phyloP scores from a whole-genome alignment of 306 rosid species.

The Bauhinia variegata region DNA sequence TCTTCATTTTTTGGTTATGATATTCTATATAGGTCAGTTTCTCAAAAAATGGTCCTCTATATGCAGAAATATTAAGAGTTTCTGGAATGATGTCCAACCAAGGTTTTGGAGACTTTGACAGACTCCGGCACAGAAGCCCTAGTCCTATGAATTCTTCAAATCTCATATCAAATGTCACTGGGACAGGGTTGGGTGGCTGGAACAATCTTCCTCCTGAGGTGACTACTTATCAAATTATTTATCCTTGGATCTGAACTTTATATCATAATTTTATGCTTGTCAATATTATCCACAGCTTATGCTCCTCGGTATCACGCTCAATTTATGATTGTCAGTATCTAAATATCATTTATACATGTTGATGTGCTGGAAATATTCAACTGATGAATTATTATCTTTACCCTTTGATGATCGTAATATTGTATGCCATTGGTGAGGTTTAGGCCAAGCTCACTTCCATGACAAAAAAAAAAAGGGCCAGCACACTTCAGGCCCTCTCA shows the following conservation, averaged over 20 bases:
- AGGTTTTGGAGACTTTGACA: slow-evolving; percentile 94
- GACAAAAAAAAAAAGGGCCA: too few relatives aligned
- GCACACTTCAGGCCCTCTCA: not conserved
- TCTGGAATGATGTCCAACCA: slow-evolving; percentile 98
- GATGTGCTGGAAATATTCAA: slow-evolving; percentile 14
- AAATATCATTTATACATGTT: slow-evolving; percentile 1
- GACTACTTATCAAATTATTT: slow-evolving; percentile 29
- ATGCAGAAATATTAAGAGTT: slow-evolving; percentile 90
- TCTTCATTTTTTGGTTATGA: slow-evolving; percentile 2
- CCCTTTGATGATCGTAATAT: not conserved
- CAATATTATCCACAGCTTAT: not conserved
- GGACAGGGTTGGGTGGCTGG: slow-evolving; percentile 86
- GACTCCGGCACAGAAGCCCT: slow-evolving; percentile 96
- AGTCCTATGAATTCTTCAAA: slow-evolving; percentile 99
- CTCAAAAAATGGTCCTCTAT: slow-evolving; percentile 42
- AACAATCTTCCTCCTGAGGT: slow-evolving; percentile 93
- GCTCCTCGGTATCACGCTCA: too few relatives aligned
- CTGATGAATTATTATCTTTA: not conserved
- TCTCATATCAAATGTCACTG: slow-evolving; percentile 78
- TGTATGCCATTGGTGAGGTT: slow-evolving; percentile 9
- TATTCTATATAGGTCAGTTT: slow-evolving; percentile 28
- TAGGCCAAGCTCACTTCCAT: not conserved
- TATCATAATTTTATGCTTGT: slow-evolving; percentile 27
- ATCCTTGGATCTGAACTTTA: slow-evolving; percentile 4
- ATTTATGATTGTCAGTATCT: too few relatives aligned